Conservation (phyloP, 73 alveolate genomes). For the Paramecium caudatum region DNA sequence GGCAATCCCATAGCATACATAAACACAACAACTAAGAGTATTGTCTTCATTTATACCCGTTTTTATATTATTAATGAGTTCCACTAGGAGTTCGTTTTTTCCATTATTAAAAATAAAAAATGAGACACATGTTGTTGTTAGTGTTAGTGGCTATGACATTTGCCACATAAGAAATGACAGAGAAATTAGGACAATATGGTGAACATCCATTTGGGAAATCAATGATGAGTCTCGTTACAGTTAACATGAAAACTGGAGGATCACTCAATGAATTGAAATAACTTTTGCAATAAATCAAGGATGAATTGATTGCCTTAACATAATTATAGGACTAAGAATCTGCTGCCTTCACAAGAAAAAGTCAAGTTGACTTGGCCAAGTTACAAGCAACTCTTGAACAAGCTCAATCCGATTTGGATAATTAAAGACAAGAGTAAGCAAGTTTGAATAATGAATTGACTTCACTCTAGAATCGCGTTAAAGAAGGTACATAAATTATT, state of each 20-base stretch:
- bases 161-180: conserved; percentile 35
- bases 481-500: conserved; percentile 22
- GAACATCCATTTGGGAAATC: conserved; percentile 52
- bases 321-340: conserved; percentile 14
- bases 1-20: background rate
- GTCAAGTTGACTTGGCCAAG: conserved; percentile 53
- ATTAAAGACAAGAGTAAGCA: conserved; percentile 41
- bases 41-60: conserved; percentile 38
- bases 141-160: no score
- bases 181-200: background rate
- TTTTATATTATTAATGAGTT: background rate
- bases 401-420: conserved; percentile 51
- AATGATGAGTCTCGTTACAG: conserved; percentile 11
- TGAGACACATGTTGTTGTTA: no score
- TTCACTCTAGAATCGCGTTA: conserved; percentile 2
- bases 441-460: conserved; percentile 16
- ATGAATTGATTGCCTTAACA: conserved; percentile 51
- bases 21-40: background rate
- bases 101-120: no score
- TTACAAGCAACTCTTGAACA: conserved; percentile 42
- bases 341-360: conserved; percentile 46
- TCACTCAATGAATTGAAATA: conserved; percentile 47
- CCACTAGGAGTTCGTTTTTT: background rate
- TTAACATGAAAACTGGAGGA: conserved; percentile 63
- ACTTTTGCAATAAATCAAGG: conserved; percentile 38